A percentile compares a stretch with the other conserved stretches of the same genome.
Conservation (phyloP, 352 stramenopile species). For the Phytophthora palmivora region DNA sequence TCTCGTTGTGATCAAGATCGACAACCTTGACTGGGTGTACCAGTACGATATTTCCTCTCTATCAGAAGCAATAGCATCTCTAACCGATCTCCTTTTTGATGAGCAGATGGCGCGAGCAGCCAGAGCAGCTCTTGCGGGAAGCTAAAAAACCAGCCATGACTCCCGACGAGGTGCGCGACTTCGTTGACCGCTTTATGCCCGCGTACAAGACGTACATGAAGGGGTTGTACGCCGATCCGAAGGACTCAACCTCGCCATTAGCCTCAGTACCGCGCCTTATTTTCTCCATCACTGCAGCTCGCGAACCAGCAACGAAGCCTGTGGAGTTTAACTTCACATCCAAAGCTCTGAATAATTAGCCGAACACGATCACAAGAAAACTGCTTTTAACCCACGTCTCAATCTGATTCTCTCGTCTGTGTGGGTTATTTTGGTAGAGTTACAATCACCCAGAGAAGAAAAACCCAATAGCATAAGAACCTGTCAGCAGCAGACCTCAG, state of each 20-base stretch:
- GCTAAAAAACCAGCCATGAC: slow-evolving; percentile 74
- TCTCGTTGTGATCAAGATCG: slow-evolving; percentile 79
- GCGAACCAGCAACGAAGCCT: slow-evolving; percentile 42
- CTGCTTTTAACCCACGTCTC: slow-evolving; percentile 7
- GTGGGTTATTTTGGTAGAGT: background rate
- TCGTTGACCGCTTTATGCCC: slow-evolving; percentile 90
- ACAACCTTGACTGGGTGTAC: slow-evolving; percentile 84
- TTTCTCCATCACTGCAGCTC: slow-evolving; percentile 58
- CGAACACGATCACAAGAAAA: too few relatives aligned
- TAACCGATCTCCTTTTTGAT: slow-evolving; percentile 8
- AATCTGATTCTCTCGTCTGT: background rate
- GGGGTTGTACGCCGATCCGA: slow-evolving; percentile 60
- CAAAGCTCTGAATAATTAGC: slow-evolving; percentile 38
- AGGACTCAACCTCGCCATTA: slow-evolving; percentile 27
- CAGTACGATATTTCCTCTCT: slow-evolving; percentile 46
- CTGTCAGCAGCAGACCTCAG: slow-evolving; percentile 17
- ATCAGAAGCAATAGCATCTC: slow-evolving; percentile 2
- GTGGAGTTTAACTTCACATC: slow-evolving; percentile 67
- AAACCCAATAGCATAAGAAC: slow-evolving; percentile 11
- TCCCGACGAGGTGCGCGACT: slow-evolving; percentile 73
- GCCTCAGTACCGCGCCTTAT: slow-evolving; percentile 55
- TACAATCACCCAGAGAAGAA: slow-evolving; percentile 18
- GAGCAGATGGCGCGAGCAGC: slow-evolving; percentile 82
- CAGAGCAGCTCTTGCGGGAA: slow-evolving; percentile 68
- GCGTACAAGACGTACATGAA: slow-evolving; percentile 78